These are phyloP conservation scores for Amylostereum chailletii DNA, from an alignment of 1,284 basidiomycete species.

Conservation along the genomic window DNA sequence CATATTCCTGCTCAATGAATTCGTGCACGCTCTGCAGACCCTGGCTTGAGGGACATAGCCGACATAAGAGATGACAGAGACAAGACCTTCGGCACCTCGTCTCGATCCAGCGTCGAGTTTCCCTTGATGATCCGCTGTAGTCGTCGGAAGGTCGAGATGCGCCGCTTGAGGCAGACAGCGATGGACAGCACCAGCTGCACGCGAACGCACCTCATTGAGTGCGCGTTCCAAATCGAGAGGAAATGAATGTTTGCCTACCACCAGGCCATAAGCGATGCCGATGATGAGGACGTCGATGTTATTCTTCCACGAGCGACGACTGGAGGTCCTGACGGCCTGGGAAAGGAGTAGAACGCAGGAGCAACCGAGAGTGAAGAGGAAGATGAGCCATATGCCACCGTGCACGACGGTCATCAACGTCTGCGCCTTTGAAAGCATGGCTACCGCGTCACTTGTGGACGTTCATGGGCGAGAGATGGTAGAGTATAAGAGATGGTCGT, in stretches of 20 bases:
- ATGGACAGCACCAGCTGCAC: conserved; percentile 44
- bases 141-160: conserved; percentile 51
- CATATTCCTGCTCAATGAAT: conserved; percentile 73
- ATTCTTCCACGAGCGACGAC: conserved; percentile 37
- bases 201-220: not conserved
- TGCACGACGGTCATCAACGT: conserved; percentile 27
- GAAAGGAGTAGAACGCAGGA: conserved; percentile 57
- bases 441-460: too few species aligned
- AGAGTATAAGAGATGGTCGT: too few species aligned
- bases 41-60: conserved; percentile 29
- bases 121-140: conserved; percentile 67
- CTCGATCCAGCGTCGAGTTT: conserved; percentile 48
- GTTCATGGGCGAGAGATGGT: too few species aligned
- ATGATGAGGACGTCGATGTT: conserved; percentile 63
- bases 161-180: conserved; percentile 55
- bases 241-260: conserved; percentile 35
- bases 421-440: not conserved
- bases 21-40: conserved; percentile 37
- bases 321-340: conserved; percentile 59
- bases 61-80: not conserved
- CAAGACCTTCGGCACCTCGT: conserved; percentile 68
- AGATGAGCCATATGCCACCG: conserved; percentile 31
- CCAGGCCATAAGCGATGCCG: conserved; percentile 52
- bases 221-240: not conserved
- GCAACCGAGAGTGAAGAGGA: conserved; percentile 46